phyloP scores from a whole-genome alignment of 2,329 filamentous ascomycete species.

The Mariannaea elegans region DNA sequence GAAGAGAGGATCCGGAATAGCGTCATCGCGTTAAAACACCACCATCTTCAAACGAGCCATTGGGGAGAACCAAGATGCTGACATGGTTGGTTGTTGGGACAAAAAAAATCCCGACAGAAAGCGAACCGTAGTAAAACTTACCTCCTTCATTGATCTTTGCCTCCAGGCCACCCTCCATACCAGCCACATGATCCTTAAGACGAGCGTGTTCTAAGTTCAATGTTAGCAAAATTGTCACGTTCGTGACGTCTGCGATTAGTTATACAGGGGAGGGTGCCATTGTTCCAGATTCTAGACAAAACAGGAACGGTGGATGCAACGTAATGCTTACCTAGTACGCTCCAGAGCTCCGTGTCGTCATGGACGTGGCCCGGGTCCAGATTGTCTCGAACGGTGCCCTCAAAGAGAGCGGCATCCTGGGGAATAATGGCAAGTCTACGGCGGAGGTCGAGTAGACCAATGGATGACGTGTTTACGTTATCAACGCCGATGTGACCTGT shows the following conservation, averaged over 20 bases:
- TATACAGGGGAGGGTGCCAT: slow-evolving; percentile 24
- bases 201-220: slow-evolving; percentile 80
- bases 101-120: slow-evolving; percentile 37
- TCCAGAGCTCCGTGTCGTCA: slow-evolving; percentile 98
- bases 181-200: slow-evolving; percentile 86
- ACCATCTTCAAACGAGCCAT: slow-evolving; percentile 10
- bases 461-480: slow-evolving; percentile 85
- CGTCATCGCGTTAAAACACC: slow-evolving; percentile 25
- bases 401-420: slow-evolving; percentile 95
- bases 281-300: slow-evolving; percentile 1
- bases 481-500: slow-evolving; percentile 90
- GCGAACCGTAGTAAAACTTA: slow-evolving; percentile 56
- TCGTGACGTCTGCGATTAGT: slow-evolving; percentile 9
- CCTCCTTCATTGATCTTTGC: slow-evolving; percentile 93
- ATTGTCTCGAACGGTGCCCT: slow-evolving; percentile 93
- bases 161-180: slow-evolving; percentile 90
- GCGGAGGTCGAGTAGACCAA: slow-evolving; percentile 88
- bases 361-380: slow-evolving; percentile 94
- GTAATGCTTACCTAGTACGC: slow-evolving; percentile 77
- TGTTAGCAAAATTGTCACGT: slow-evolving; percentile 36
- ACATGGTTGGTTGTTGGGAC: slow-evolving; percentile 1
- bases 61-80: slow-evolving; percentile 12
- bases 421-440: slow-evolving; percentile 95
- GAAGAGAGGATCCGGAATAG: neutral
- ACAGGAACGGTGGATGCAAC: slow-evolving; percentile 24